phyloP scores from a whole-genome alignment of 371 early-diverging fungal genomes.

The Mortierella sp. region DNA sequence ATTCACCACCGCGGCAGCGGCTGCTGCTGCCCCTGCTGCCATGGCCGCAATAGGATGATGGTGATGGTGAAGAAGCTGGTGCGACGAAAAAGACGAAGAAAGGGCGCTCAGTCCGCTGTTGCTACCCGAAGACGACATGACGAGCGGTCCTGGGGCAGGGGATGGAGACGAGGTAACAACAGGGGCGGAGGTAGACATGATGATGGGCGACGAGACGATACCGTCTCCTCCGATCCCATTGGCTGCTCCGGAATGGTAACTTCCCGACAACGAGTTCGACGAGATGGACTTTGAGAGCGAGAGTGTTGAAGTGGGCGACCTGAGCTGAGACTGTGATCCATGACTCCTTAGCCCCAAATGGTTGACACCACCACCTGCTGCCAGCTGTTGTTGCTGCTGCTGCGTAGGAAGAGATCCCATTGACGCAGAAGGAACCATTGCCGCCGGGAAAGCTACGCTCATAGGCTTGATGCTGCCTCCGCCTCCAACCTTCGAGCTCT shows the following conservation, averaged over 20 bases:
- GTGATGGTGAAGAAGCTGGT: conserved; percentile 3
- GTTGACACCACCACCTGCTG: conserved; percentile 23
- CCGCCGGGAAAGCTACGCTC: conserved; percentile 7
- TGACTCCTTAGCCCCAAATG: conserved; percentile 24
- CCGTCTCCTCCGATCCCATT: background rate
- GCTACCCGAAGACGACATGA: background rate
- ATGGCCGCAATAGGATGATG: conserved; percentile 37
- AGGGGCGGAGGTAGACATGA: background rate
- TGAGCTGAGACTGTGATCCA: conserved; percentile 10
- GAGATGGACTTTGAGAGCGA: conserved; percentile 29
- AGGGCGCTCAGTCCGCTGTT: background rate
- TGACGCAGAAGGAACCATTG: background rate
- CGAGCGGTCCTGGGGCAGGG: background rate
- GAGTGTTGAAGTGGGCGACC: background rate
- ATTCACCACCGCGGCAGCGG: conserved; percentile 34
- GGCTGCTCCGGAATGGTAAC: conserved; percentile 18
- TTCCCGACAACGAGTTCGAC: conserved; percentile 28
- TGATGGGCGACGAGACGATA: background rate
- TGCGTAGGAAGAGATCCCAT: conserved; percentile 8
- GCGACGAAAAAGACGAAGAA: background rate
- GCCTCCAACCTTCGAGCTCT: conserved; percentile 45
- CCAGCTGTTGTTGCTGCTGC: conserved; percentile 6
- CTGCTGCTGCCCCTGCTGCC: conserved; percentile 43
- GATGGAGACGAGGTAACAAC: conserved; percentile 2
- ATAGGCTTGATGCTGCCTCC: conserved; percentile 40